phyloP scores from a whole-genome alignment of 1,284 basidiomycete genomes.

The Microbotryum scabiosae region DNA sequence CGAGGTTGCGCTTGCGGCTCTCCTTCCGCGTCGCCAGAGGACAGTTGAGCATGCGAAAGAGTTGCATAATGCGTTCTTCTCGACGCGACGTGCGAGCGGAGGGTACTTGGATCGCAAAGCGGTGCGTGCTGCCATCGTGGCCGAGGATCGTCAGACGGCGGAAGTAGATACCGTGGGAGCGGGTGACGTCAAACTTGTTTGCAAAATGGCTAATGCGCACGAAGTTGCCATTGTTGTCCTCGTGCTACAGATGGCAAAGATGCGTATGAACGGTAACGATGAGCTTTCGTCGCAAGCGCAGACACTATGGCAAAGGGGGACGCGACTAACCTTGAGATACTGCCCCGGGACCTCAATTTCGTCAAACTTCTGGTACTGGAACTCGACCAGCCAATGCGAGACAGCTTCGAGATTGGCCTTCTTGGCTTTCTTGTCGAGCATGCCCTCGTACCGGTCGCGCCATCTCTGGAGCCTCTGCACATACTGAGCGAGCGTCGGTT shows the following conservation, averaged over 20 bases:
- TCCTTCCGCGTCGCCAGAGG: conserved; percentile 82
- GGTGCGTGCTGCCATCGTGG: conserved; percentile 78
- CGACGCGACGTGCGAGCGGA: conserved; percentile 77
- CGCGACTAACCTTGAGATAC: conserved; percentile 70
- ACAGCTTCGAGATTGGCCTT: conserved; percentile 80
- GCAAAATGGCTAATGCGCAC: conserved; percentile 85
- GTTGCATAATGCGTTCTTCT: conserved; percentile 86
- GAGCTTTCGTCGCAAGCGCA: conserved; percentile 2
- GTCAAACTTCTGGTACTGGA: conserved; percentile 96
- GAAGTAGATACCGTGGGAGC: conserved; percentile 75
- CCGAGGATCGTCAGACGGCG: conserved; percentile 85
- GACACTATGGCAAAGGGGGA: neutral
- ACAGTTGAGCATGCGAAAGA: conserved; percentile 85
- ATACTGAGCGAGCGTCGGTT: conserved; percentile 77
- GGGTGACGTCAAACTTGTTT: conserved; percentile 80
- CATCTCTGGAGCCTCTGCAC: conserved; percentile 82
- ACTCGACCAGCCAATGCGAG: conserved; percentile 92
- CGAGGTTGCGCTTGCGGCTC: conserved; percentile 79
- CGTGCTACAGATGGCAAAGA: conserved; percentile 53
- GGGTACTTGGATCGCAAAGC: conserved; percentile 87
- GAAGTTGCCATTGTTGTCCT: conserved; percentile 88
- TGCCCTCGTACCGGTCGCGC: conserved; percentile 84
- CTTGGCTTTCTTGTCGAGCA: conserved; percentile 72
- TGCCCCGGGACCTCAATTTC: conserved; percentile 98
- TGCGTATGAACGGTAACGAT: neutral